Conservation (phyloP, 202 grass and related monocot genomes). For the Brachypodium distachyon region DNA sequence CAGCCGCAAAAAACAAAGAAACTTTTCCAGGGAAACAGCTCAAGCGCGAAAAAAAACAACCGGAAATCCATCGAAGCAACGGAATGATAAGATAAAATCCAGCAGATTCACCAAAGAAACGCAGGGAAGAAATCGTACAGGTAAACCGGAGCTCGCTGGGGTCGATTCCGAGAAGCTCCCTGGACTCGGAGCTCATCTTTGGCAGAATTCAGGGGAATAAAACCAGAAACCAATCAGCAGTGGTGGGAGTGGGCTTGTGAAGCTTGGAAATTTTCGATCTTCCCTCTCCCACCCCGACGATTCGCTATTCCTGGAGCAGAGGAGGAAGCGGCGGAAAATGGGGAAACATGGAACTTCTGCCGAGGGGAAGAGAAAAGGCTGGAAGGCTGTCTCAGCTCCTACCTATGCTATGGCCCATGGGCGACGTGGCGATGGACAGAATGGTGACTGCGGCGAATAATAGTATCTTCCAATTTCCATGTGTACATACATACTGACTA, state of each 20-base stretch:
- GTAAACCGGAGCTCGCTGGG: slow-evolving; percentile 71
- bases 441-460: no score
- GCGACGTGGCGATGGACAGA: neutral
- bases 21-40: neutral
- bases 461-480: no score
- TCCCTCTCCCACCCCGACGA: neutral
- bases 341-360: neutral
- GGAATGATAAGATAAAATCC: neutral
- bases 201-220: neutral
- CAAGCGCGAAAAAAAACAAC: neutral
- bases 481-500: no score
- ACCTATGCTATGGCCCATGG: neutral
- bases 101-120: neutral
- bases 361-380: neutral
- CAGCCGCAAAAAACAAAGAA: neutral
- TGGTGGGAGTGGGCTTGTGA: neutral
- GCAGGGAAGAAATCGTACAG: slow-evolving; percentile 31
- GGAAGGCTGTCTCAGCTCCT: neutral
- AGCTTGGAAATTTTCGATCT: neutral
- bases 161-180: slow-evolving; percentile 67
- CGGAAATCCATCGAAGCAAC: neutral
- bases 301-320: slow-evolving; percentile 19
- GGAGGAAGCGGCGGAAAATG: slow-evolving; percentile 23
- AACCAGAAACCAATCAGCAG: neutral
- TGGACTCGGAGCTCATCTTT: slow-evolving; percentile 35